Conservation (phyloP, 129 eudicot species). For the Flaveria robusta region DNA sequence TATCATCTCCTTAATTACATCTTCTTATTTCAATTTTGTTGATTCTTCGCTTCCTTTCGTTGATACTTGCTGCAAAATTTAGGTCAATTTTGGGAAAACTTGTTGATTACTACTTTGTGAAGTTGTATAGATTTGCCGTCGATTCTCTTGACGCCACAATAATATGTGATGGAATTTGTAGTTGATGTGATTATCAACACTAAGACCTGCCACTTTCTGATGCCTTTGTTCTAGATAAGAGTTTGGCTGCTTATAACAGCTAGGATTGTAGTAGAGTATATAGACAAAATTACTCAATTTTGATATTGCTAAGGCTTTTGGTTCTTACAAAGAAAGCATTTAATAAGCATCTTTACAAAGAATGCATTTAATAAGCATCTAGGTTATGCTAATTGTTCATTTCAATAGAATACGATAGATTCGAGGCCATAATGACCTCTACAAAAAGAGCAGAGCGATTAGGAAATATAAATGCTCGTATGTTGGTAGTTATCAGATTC, state of each 20-base stretch:
- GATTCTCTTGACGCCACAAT: neutral
- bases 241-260: neutral
- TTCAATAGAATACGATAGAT: neutral
- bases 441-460: neutral
- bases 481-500: neutral
- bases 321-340: neutral
- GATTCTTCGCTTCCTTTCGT: neutral
- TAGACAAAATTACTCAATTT: too few species aligned
- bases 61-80: neutral
- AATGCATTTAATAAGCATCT: neutral
- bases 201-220: too few species aligned
- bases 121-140: neutral
- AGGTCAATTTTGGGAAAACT: neutral
- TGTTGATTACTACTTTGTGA: constrained; percentile 9
- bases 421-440: neutral
- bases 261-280: neutral
- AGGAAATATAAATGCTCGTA: neutral
- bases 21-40: constrained; percentile 3
- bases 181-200: neutral
- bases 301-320: neutral
- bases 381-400: neutral
- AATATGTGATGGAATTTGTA: neutral
- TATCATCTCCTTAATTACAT: constrained; percentile 7
- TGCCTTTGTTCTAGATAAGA: too few species aligned
- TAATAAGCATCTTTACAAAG: too few species aligned